Percentiles rank a stretch among this genome's conserved stretches.
Conservation (phyloP, 2,329 filamentous ascomycete species). For the Aspergillus piperis region DNA sequence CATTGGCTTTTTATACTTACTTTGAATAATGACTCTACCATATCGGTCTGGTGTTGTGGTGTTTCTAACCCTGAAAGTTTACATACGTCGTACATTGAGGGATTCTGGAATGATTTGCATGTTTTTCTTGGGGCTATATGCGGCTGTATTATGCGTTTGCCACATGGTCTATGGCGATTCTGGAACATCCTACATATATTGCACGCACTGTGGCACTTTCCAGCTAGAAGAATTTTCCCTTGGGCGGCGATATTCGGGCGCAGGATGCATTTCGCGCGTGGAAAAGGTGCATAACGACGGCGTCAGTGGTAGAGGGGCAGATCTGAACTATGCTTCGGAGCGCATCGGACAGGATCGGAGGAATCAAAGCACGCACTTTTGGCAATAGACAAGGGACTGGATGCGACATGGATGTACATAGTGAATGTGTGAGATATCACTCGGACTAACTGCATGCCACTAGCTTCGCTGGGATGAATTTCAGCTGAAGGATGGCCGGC, state of each 20-base stretch:
- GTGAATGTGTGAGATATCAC: too few species aligned
- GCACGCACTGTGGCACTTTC: background rate
- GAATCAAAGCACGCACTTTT: too few species aligned
- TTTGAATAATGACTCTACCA: background rate
- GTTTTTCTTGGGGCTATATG: background rate
- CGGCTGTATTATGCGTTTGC: background rate
- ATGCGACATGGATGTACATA: too few species aligned
- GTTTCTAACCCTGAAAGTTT: background rate
- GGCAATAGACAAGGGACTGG: too few species aligned
- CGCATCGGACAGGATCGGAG: background rate
- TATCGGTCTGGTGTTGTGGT: slow-evolving; percentile 6
- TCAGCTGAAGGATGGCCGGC: too few species aligned
- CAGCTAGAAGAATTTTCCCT: background rate
- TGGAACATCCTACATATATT: background rate
- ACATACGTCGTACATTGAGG: background rate
- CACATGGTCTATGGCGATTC: background rate
- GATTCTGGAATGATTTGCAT: background rate
- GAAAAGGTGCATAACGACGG: slow-evolving; percentile 10
- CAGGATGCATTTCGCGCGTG: slow-evolving; percentile 1
- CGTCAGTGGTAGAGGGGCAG: slow-evolving; percentile 8
- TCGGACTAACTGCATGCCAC: background rate
- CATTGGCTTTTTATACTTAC: slow-evolving; percentile 16
- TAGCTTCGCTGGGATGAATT: too few species aligned
- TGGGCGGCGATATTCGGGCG: background rate
- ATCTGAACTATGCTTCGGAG: background rate